Percentiles rank a stretch among this genome's conserved stretches.
phyloP scores from a whole-genome alignment of 495 filamentous ascomycete species.

The Aspergillus cristatus region DNA sequence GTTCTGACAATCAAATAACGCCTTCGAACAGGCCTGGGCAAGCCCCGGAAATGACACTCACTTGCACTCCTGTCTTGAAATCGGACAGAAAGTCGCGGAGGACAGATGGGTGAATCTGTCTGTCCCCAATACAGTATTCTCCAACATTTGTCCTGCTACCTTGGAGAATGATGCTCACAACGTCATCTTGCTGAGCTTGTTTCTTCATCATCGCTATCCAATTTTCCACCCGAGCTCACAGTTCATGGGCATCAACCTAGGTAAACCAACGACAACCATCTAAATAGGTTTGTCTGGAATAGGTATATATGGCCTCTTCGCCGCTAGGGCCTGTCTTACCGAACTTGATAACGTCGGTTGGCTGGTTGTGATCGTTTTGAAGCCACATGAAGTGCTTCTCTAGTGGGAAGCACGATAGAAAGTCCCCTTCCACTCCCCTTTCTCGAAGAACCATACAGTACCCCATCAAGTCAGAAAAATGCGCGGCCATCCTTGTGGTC shows the following conservation, averaged over 20 bases:
- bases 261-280: background rate
- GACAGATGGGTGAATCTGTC: background rate
- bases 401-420: slow-evolving; percentile 1
- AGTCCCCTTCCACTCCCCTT: background rate
- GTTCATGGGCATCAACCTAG: background rate
- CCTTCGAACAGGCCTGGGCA: background rate
- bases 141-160: background rate
- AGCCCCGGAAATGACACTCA: slow-evolving; percentile 1
- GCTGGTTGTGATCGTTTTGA: background rate
- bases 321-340: background rate
- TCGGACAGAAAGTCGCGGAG: background rate
- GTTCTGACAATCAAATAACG: background rate
- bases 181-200: background rate
- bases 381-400: background rate
- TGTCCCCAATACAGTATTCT: background rate
- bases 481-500: background rate
- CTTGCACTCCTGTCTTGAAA: slow-evolving; percentile 2
- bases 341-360: background rate
- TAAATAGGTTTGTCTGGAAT: background rate
- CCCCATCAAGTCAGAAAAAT: slow-evolving; percentile 3
- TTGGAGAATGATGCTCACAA: background rate
- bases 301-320: background rate
- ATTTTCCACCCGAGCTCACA: background rate
- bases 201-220: background rate
- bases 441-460: background rate